Percentiles rank a stretch among this genome's conserved stretches.
Conservation (phyloP, 140 eudicot species). For the Ambrosia hybrid region DNA sequence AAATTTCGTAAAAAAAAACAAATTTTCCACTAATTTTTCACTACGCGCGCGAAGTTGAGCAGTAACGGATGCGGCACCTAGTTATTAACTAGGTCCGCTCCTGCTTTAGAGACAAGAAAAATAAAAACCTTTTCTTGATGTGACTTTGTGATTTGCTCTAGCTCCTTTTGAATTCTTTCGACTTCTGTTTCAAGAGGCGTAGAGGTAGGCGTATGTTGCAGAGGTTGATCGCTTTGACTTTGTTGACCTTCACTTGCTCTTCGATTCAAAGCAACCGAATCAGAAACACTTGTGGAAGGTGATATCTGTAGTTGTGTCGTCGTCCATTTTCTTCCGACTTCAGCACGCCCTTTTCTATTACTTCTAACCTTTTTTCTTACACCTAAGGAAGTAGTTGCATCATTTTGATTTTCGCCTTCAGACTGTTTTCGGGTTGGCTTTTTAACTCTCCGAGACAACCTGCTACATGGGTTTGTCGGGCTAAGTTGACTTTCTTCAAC, state of each 20-base stretch:
- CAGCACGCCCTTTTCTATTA: constrained; percentile 21
- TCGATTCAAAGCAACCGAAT: constrained; percentile 9
- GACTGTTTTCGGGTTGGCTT: constrained; percentile 22
- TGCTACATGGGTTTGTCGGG: constrained; percentile 33
- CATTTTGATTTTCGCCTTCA: constrained; percentile 20
- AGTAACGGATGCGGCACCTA: too few relatives aligned
- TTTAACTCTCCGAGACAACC: constrained; percentile 34
- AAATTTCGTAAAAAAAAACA: neutral
- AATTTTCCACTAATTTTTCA: too few relatives aligned
- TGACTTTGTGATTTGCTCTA: constrained; percentile 31
- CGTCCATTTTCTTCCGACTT: constrained; percentile 7
- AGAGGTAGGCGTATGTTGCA: neutral
- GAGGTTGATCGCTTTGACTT: constrained; percentile 22
- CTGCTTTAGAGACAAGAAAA: too few relatives aligned
- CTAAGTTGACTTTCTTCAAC: constrained; percentile 40
- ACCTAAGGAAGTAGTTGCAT: neutral
- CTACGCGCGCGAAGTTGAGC: too few relatives aligned
- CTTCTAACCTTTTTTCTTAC: constrained; percentile 16
- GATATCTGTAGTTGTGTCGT: neutral
- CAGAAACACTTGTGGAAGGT: neutral
- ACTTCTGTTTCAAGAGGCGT: constrained; percentile 54
- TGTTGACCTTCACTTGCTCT: constrained; percentile 8
- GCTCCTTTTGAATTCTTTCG: constrained; percentile 41
- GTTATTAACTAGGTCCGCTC: too few relatives aligned
- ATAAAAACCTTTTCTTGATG: constrained; percentile 57